Base-by-base conservation (phyloP, 1,139 yeast species). In the Ogataea hybrid region DNA sequence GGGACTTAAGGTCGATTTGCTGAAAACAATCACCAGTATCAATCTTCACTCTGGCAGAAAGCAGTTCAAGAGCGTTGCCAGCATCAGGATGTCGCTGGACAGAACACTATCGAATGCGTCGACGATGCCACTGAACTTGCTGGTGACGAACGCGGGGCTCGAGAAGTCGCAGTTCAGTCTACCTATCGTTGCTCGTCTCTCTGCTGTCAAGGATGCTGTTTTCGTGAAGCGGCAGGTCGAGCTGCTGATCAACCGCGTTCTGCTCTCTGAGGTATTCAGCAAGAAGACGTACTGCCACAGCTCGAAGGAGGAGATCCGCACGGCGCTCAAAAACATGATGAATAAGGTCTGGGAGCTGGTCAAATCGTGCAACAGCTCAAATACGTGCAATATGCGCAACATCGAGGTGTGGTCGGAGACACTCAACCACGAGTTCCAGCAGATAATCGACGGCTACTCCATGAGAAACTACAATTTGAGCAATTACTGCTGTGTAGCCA, bases 181-280 rank as follows among this genome's bases (percentile, higher is more conserved):
- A 20, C 46, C 59, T 1, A 54, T 57, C 23, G 43, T 52, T 17
- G 50, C 62, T 9, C 66, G 67, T 8, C 47, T 67, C 16, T 61
- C 71, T 2, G 57, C 63, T 3, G 50, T 59, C 28, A 58, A 62
- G 36, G 70, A 69, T 47, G 61, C 62, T 2, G 42, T 57, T 1
- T 61, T 58, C 44, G 62, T 65, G 2, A 61, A 63, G 47, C 56
- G 69, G 32, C 63, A 63, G 39, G 61, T 67, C 4, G 73, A 70
- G 44, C 44, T 65, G 18, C 42, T 62, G 6, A 53, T 68, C 5
- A 48, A 63, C 4, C 50, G 59, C 6, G 47, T 54, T 2, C 46
- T 68, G 18, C 41, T 47, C 12, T 29, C 33, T 2, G 28, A 29
- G 2, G 50, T 59, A 3, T 38, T 58, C n/a, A 32, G 42, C 5